A percentile compares a stretch with the other conserved stretches of the same genome.
phyloP scores from a whole-genome alignment of 2,329 filamentous ascomycete genomes.

The Ascochyta pisi region DNA sequence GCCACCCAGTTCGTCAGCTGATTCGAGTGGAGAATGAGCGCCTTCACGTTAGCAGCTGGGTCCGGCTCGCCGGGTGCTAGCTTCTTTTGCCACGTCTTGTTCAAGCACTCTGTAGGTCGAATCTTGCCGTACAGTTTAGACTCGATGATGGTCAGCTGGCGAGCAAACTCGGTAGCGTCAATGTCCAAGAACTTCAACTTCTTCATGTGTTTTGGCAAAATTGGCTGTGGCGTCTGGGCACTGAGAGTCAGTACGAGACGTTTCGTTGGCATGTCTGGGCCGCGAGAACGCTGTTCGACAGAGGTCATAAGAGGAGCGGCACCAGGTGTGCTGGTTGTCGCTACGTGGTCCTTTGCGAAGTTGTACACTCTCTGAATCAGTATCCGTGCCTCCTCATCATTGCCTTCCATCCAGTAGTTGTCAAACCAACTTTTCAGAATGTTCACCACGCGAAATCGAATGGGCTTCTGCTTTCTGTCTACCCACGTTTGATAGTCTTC shows the following conservation, averaged over 20 bases:
- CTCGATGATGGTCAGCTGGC: conserved; percentile 96
- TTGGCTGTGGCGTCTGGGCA: conserved; percentile 81
- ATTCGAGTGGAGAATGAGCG: conserved; percentile 95
- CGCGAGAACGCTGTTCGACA: conserved; percentile 85
- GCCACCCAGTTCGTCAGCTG: conserved; percentile 99
- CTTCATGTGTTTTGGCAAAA: conserved; percentile 99
- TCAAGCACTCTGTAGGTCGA: conserved; percentile 92
- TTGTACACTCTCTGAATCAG: conserved; percentile 87
- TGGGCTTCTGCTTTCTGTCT: conserved; percentile 93
- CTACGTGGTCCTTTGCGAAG: conserved; percentile 91
- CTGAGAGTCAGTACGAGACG: conserved; percentile 86
- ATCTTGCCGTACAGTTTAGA: conserved; percentile 95
- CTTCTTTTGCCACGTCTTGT: conserved; percentile 99
- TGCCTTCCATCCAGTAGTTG: conserved; percentile 97
- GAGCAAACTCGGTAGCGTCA: conserved; percentile 93
- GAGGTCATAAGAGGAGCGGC: conserved; percentile 83
- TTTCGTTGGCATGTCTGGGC: conserved; percentile 86
- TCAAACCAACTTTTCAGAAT: conserved; percentile 99
- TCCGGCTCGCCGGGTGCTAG: conserved; percentile 80
- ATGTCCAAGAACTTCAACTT: conserved; percentile 99
- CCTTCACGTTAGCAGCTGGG: conserved; percentile 92
- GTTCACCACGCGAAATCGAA: conserved; percentile 94
- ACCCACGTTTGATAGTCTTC: conserved; percentile 86
- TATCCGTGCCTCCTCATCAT: conserved; percentile 80
- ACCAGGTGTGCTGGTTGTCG: conserved; percentile 90